Conservation (phyloP, 2,329 filamentous ascomycete genomes). For the Neonectria neomacrospora region DNA sequence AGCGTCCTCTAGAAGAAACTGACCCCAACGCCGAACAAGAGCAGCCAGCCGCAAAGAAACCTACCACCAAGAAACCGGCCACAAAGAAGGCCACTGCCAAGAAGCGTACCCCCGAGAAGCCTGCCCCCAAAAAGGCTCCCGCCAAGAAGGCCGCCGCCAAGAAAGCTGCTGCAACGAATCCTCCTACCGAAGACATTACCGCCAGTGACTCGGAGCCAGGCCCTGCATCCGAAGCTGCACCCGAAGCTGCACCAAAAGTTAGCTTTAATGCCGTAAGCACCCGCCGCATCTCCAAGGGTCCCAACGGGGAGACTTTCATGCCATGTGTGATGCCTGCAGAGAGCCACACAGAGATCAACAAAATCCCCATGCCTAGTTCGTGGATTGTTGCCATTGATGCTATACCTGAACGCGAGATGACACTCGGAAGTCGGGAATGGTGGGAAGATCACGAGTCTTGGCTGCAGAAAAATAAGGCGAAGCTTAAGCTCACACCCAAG, state of each 20-base stretch:
- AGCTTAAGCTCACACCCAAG: conserved; percentile 26
- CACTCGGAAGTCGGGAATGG: conserved; percentile 30
- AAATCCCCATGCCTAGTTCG: background rate
- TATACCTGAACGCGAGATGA: conserved; percentile 30
- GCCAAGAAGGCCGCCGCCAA: background rate
- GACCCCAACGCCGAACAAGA: background rate
- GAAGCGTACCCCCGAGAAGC: background rate
- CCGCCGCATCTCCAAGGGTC: background rate
- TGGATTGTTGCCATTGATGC: conserved; percentile 31
- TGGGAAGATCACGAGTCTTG: conserved; percentile 36
- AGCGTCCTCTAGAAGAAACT: background rate
- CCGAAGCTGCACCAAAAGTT: background rate
- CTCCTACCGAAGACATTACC: background rate
- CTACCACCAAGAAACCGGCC: background rate
- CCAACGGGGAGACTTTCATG: conserved; percentile 8
- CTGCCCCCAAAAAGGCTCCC: background rate
- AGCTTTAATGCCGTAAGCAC: background rate
- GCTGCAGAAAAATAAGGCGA: conserved; percentile 34
- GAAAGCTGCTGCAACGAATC: background rate
- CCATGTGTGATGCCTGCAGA: conserved; percentile 1
- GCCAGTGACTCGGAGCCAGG: background rate
- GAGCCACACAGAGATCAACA: background rate
- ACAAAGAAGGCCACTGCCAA: too few relatives aligned
- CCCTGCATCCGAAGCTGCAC: background rate
- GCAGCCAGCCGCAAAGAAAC: background rate